phyloP scores from a whole-genome alignment of 2,329 filamentous ascomycete genomes.

The Trichoderma sp. region DNA sequence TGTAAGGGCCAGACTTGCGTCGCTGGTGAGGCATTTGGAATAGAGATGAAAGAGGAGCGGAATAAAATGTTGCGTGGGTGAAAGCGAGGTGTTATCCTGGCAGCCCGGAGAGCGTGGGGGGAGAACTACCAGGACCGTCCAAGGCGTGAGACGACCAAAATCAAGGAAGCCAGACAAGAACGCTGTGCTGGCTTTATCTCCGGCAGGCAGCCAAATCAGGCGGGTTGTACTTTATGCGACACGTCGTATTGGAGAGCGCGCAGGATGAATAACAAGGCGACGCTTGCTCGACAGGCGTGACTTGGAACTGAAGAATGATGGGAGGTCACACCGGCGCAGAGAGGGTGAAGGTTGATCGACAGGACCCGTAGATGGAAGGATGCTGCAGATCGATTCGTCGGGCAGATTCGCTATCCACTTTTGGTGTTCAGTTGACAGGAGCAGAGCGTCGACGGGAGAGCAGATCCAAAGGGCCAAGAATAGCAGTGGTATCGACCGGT shows the following conservation, averaged over 20 bases:
- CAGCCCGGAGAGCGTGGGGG: slow-evolving; percentile 18
- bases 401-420: slow-evolving; percentile 10
- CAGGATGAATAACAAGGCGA: not conserved
- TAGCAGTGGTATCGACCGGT: slow-evolving; percentile 15
- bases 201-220: slow-evolving; percentile 7
- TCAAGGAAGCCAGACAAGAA: not conserved
- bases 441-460: not conserved
- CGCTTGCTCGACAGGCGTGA: slow-evolving; percentile 18
- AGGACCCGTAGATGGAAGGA: slow-evolving; percentile 25
- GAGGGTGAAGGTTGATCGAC: slow-evolving; percentile 27
- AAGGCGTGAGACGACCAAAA: slow-evolving; percentile 3
- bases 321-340: slow-evolving; percentile 14
- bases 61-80: not conserved
- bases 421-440: slow-evolving; percentile 19
- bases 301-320: not conserved
- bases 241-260: slow-evolving; percentile 1
- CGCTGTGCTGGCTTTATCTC: slow-evolving; percentile 2
- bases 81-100: slow-evolving; percentile 24
- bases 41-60: not conserved
- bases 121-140: slow-evolving; percentile 27
- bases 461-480: slow-evolving; percentile 6
- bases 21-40: slow-evolving; percentile 58
- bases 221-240: not conserved
- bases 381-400: slow-evolving; percentile 26
- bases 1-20: slow-evolving; percentile 58